These are phyloP conservation scores for Mortierella alpina DNA, from an alignment of 192 early-diverging fungal genomes.

Conservation along the genomic window DNA sequence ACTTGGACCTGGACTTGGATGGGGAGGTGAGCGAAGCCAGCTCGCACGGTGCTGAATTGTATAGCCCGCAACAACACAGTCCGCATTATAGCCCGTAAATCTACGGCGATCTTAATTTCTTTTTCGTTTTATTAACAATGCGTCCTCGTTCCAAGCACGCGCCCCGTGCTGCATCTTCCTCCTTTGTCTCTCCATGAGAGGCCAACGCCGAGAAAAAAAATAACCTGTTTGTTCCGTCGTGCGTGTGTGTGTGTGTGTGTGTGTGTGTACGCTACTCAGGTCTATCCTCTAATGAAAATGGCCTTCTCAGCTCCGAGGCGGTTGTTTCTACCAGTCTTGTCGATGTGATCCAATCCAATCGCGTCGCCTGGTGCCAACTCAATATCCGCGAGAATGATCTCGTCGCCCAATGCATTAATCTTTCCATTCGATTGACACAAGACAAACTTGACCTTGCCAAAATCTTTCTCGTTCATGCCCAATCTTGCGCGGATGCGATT, in stretches of 20 bases:
- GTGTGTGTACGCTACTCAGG: too few relatives aligned
- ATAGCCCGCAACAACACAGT: too few relatives aligned
- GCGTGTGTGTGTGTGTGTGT: too few relatives aligned
- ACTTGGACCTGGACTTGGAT: too few relatives aligned
- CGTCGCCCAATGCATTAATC: conserved; percentile 31
- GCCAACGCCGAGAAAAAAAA: neutral
- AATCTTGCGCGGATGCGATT: conserved; percentile 73
- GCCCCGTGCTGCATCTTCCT: too few relatives aligned
- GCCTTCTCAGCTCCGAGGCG: conserved; percentile 52
- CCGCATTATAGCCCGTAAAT: too few relatives aligned
- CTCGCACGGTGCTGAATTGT: too few relatives aligned
- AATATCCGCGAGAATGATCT: conserved; percentile 41
- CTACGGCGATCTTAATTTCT: too few relatives aligned
- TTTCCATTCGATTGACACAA: conserved; percentile 4
- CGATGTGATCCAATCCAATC: conserved; percentile 65
- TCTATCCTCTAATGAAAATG: conserved; percentile 56
- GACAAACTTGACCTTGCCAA: conserved; percentile 71
- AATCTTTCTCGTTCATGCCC: conserved; percentile 89
- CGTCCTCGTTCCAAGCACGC: too few relatives aligned
- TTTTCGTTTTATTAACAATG: too few relatives aligned
- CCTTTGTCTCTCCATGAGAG: neutral
- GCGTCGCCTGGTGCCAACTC: conserved; percentile 39
- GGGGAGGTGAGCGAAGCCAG: too few relatives aligned
- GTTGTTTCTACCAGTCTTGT: conserved; percentile 57
- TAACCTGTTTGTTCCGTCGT: neutral